Evolutionary conservation across 768 basidiomycete genomes (phyloP), one percentile per base, ranked within the genome.

Genomic region (Rhizopogon roseolus): DNA sequence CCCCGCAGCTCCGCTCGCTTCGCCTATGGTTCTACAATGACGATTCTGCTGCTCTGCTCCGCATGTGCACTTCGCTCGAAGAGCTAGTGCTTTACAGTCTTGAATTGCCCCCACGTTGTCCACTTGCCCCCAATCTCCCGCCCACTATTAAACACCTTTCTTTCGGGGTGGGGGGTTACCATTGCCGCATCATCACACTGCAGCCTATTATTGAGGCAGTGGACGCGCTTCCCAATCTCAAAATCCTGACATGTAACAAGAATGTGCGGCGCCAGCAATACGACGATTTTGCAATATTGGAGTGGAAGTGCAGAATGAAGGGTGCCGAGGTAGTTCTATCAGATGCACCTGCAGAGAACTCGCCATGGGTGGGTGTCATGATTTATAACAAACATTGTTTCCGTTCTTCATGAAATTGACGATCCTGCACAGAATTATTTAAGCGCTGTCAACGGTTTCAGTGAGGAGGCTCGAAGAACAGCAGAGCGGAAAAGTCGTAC

Each of bases 1-100:
- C 69, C 5, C 63, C 67, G 7, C 54, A 57, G 17, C 65, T 80
- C n/a, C 69, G 71, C 13, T 79, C 77, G 2, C 66, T 80, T 43
- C 74, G 76, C 41, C 54, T 80, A 6, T 66, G 73, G 57, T 66
- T 67, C 25, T 73, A 70, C 60, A 71, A 60, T 57, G 34, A 43
- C 3, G 59, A 68, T 16, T 64, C 71, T 6, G 65, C 68, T 3
- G 59, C 63, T n/a, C 59, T 78, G 32, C 51, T 78, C 19, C 60
- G 58, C 28, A 57, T 61, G 22, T 79, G 76, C 60, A 66, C 63
- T 0, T 63, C 61, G 39, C 67, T 80, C 16, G 62, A 73, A 52
- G 78, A 80, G 52, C 57, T 80, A 10, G 54, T 73, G n/a, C 42
- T 78, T 16, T 63, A 70, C 37, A 8, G 8, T 9, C 72, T 66